Percentiles rank a stretch among this genome's conserved stretches.
phyloP scores from a whole-genome alignment of 78 protist species.

The Dictyostelium intermedium region DNA sequence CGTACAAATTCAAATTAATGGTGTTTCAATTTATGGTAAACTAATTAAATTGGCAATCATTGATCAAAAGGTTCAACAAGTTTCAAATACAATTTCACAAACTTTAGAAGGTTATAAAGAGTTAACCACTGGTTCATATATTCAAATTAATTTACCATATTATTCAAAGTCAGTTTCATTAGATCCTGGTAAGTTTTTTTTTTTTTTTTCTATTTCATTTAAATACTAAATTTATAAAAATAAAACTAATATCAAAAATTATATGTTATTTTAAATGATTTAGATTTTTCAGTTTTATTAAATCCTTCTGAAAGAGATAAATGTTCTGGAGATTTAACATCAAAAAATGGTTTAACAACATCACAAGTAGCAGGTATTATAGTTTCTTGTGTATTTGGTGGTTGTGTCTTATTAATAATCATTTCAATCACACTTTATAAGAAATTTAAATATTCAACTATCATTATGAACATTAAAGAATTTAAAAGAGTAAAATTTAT shows the following conservation, averaged over 20 bases:
- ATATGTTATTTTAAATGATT: not conserved
- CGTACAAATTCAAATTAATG: not conserved
- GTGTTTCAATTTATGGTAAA: not conserved
- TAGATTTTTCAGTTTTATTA: not conserved
- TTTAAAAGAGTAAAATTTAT: not conserved
- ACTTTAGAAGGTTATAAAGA: not conserved
- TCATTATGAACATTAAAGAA: not conserved
- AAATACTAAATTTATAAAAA: too few relatives aligned
- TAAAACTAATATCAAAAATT: too few relatives aligned
- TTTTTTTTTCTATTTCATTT: too few relatives aligned
- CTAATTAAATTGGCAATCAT: not conserved
- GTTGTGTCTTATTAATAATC: not conserved
- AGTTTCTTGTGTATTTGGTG: not conserved
- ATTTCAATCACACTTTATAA: not conserved
- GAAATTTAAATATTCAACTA: not conserved
- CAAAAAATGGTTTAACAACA: not conserved
- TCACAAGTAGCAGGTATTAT: not conserved
- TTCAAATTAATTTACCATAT: not conserved
- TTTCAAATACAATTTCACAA: not conserved
- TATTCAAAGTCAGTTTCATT: not conserved
- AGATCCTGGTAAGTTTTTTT: not conserved
- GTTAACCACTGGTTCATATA: not conserved
- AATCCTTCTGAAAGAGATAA: not conserved
- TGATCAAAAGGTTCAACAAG: not conserved
- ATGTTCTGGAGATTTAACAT: not conserved